These are phyloP conservation scores for Aspergillus asperescens DNA, from an alignment of 495 filamentous ascomycete genomes.

Conservation along the genomic window DNA sequence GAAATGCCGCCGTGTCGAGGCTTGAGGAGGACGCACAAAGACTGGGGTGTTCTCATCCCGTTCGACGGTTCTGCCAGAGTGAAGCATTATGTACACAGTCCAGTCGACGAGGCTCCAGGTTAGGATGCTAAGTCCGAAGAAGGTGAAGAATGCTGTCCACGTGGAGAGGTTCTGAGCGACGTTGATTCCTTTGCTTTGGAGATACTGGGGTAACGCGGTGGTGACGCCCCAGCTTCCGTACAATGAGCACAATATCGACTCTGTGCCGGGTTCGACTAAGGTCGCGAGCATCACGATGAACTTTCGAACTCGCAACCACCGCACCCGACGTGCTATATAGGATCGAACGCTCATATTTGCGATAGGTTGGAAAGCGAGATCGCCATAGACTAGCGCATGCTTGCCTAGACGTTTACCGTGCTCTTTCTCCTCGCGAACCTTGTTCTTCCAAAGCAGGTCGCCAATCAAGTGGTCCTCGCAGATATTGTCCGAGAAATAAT, in stretches of 20 bases:
- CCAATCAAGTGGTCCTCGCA: conserved; percentile 98
- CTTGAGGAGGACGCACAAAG: conserved; percentile 52
- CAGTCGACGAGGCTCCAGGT: conserved; percentile 74
- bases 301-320: conserved; percentile 92
- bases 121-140: conserved; percentile 62
- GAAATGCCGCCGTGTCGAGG: conserved; percentile 49
- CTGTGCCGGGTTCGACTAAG: conserved; percentile 89
- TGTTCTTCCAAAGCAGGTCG: conserved; percentile 75
- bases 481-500: conserved; percentile 92
- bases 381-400: conserved; percentile 77
- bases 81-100: conserved; percentile 65
- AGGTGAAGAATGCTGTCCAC: conserved; percentile 60
- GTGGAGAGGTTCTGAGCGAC: conserved; percentile 39
- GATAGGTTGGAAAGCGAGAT: conserved; percentile 87
- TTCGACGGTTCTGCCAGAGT: conserved; percentile 63
- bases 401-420: conserved; percentile 54
- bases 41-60: conserved; percentile 64
- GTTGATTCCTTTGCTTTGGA: conserved; percentile 48
- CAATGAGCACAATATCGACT: conserved; percentile 75
- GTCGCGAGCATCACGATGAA: conserved; percentile 89
- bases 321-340: conserved; percentile 76
- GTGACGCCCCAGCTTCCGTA: conserved; percentile 77
- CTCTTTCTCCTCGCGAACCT: conserved; percentile 41
- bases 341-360: conserved; percentile 69
- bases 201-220: conserved; percentile 58